Evolutionary conservation across 2,329 filamentous ascomycete species (phyloP).

Genomic region (Stachybotrys chlorohalonatus): DNA sequence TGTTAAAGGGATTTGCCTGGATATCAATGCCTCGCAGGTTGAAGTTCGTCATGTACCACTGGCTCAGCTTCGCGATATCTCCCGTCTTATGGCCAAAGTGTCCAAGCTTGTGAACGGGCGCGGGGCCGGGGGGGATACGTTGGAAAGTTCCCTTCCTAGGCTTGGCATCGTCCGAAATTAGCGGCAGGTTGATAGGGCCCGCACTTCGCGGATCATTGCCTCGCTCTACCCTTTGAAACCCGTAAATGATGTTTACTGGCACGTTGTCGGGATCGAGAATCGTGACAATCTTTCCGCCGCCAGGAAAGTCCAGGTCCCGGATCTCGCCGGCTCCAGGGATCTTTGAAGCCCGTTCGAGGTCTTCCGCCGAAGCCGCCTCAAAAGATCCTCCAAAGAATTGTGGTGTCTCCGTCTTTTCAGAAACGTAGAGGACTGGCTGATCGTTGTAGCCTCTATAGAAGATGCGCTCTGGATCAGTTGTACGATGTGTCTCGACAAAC

Average conservation of each 20-base stretch:
- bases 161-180: slow-evolving; percentile 31
- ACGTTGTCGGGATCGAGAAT: slow-evolving; percentile 1
- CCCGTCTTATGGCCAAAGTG: no score
- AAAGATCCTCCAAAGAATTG: slow-evolving; percentile 1
- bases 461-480: no score
- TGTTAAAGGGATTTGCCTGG: no score
- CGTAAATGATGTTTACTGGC: neutral
- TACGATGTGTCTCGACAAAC: no score
- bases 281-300: slow-evolving; percentile 1
- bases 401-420: neutral
- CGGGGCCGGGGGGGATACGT: no score
- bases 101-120: no score
- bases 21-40: no score
- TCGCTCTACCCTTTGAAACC: neutral
- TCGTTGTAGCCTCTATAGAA: no score
- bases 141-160: no score
- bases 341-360: slow-evolving; percentile 1
- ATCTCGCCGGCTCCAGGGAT: neutral
- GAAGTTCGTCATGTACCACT: no score
- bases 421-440: neutral
- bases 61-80: no score
- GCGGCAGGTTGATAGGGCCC: slow-evolving; percentile 6
- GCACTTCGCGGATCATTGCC: neutral
- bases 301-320: neutral
- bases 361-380: neutral